Evolutionary conservation across 108 stramenopile species (phyloP), one percentile per base, ranked within the genome.

Genomic region (Cyclotella atomus): DNA sequence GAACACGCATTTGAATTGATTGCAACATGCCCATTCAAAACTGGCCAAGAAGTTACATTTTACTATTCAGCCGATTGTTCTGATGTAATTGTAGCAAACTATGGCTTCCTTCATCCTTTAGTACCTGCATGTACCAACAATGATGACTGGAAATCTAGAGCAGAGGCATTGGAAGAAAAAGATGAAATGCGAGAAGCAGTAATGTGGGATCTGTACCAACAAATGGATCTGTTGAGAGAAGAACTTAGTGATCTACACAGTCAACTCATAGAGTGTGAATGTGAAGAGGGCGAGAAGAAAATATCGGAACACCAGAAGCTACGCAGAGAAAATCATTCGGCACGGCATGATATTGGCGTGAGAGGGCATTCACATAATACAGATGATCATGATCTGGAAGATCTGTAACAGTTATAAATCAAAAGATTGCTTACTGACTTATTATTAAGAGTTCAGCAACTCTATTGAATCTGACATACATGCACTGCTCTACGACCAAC

Each of bases 1-100:
- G 89, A 78, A 20, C 70, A 88, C 28, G 60, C 81, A 14, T 91
- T 94, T 84, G 89, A 94, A 47, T 73, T 94, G 16, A 64, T 90
- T 59, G 90, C 93, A 9, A 89, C 90, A 6, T 91, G 93, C 55
- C 52, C 74, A 27, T 90, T 91, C 76, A n/a, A 33, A 8, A 66
- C 73, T 50, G 93, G 93, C 15, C 89, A 94, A 72, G 93, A 94
- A 84, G 75, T 94, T 10, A 94, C 93, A 5, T 94, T 90, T 72
- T 94, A 87, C 85, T 94, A 94, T 59, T 81, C 82, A 16, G 87
- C 87, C 60, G 89, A 91, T 64, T 94, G 93, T 50, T 75, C 87
- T 27, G 88, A 94, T 77, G 77, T 88, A 15, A 85, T 92, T 30
- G 73, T 90, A 49, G 93, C 88, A 35, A 89, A 91, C 63, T 94